These are phyloP conservation scores for Sugiyamaella japonica DNA, from an alignment of 1,139 yeast genomes.

Conservation along the genomic window DNA sequence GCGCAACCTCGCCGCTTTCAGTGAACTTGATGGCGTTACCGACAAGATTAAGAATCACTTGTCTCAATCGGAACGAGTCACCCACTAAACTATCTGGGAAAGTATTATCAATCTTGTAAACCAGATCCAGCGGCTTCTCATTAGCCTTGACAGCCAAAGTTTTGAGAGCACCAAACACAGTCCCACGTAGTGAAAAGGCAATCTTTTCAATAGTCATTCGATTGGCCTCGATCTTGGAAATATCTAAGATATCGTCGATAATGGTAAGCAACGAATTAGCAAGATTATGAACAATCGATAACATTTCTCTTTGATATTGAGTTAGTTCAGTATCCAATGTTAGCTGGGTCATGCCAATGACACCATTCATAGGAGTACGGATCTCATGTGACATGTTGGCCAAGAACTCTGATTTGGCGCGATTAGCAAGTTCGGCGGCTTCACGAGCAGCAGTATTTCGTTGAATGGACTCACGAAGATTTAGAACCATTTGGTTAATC, in stretches of 20 bases:
- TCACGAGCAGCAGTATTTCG: conserved; percentile 91
- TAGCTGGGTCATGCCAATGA: conserved; percentile 87
- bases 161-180: conserved; percentile 84
- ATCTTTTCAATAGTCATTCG: conserved; percentile 90
- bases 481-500: conserved; percentile 88
- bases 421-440: conserved; percentile 87
- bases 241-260: conserved; percentile 86
- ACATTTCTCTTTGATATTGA: conserved; percentile 87
- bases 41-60: conserved; percentile 77
- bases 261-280: conserved; percentile 82
- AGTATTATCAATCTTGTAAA: conserved; percentile 78
- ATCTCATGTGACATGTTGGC: conserved; percentile 93
- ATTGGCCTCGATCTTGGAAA: conserved; percentile 88
- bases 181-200: conserved; percentile 79
- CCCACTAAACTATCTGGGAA: conserved; percentile 86
- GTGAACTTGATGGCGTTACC: conserved; percentile 90
- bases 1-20: conserved; percentile 68
- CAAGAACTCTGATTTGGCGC: conserved; percentile 87
- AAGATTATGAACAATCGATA: conserved; percentile 79
- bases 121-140: conserved; percentile 76
- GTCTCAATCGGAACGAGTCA: conserved; percentile 81
- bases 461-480: conserved; percentile 83
- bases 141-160: conserved; percentile 86
- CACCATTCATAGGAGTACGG: conserved; percentile 90
- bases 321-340: conserved; percentile 84